Conservation (phyloP, 176 grass and related monocot species). For the Guadua angustifolia region DNA sequence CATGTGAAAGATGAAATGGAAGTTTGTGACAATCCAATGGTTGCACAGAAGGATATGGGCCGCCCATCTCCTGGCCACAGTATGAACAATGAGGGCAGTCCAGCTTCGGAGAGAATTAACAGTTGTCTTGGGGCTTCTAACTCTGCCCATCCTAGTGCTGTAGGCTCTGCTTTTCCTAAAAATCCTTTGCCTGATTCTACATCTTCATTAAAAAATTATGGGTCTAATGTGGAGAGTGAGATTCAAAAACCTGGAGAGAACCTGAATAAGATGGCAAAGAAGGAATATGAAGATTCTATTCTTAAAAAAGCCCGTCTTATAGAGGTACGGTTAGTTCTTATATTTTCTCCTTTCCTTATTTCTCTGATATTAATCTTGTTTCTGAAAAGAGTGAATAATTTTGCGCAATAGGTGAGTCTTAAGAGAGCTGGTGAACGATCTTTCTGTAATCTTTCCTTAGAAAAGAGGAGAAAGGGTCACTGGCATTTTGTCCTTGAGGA, state of each 20-base stretch:
- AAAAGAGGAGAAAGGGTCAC: conserved; percentile 84
- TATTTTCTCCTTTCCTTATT: conserved; percentile 8
- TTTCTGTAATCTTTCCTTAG: conserved; percentile 60
- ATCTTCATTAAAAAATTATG: conserved; percentile 26
- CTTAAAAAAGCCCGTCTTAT: conserved; percentile 67
- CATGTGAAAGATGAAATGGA: conserved; percentile 57
- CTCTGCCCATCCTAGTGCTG: conserved; percentile 14
- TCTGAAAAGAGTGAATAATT: conserved; percentile 44
- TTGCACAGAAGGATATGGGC: conserved; percentile 41
- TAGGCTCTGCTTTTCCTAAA: conserved; percentile 35
- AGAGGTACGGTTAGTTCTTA: conserved; percentile 63
- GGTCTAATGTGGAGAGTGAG: conserved; percentile 32
- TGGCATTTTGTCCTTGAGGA: conserved; percentile 98
- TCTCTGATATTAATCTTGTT: conserved; percentile 27
- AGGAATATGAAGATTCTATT: conserved; percentile 72
- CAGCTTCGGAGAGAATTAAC: conserved; percentile 42
- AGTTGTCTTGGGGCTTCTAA: conserved; percentile 39
- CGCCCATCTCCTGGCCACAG: conserved; percentile 20
- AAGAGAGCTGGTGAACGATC: conserved; percentile 65
- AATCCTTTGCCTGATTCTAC: conserved; percentile 23
- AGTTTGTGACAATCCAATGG: conserved; percentile 44
- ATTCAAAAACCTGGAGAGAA: conserved; percentile 44
- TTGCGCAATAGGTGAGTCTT: conserved; percentile 57
- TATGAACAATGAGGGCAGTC: conserved; percentile 41
- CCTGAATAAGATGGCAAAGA: conserved; percentile 51